Evolutionary conservation across 2,329 filamentous ascomycete species (phyloP), one percentile per base, ranked within the genome.

Genomic region (Anthostomella pinea): DNA sequence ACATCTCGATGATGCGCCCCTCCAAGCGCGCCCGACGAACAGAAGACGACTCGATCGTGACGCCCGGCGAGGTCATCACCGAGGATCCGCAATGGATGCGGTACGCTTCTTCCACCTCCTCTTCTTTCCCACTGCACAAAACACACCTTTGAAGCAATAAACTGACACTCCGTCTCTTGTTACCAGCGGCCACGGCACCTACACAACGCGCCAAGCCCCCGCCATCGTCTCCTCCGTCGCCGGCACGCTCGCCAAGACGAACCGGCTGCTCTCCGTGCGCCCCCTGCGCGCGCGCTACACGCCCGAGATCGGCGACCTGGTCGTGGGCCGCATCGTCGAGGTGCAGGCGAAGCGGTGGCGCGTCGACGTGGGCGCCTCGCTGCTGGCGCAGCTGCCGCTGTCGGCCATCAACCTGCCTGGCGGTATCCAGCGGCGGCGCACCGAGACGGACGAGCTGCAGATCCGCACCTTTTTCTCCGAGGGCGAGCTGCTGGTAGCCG

Each of bases 391-490:
- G 30, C 74, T 98, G 8, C 87, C 89, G 13, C 80, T 98, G 27
- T 87, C 81, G 35, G 85, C 85, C 43, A 97, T 98, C 66, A 98
- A 98, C 60, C 71, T 98, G 3, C 93, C 93, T 0, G 93, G 93
- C 38, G 93, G 93, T 21, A 95, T 95, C 48, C 72, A 96, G 54
- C 80, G 93, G 40, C 86, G 91, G 59, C 77, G 93, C 48, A 98
- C 93, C 18, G 90, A 91, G 56, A 94, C 93, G 11, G 93, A 98
- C 63, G 93, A 97, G 69, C 74, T 98, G 54, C 93, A 97, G 66
- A 97, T 98, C 64, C 81, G 93, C 33, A 87, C 82, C n/a, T 98
- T 96, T 66, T 97, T 98, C 68, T 83, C 85, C 36, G 93, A 98
- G 65, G 93, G 93, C 9, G 93, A 98, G 60, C 68, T 98, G 34